These are phyloP conservation scores for Globisporangium spinosum DNA, from an alignment of 352 stramenopile genomes.

Conservation along the genomic window DNA sequence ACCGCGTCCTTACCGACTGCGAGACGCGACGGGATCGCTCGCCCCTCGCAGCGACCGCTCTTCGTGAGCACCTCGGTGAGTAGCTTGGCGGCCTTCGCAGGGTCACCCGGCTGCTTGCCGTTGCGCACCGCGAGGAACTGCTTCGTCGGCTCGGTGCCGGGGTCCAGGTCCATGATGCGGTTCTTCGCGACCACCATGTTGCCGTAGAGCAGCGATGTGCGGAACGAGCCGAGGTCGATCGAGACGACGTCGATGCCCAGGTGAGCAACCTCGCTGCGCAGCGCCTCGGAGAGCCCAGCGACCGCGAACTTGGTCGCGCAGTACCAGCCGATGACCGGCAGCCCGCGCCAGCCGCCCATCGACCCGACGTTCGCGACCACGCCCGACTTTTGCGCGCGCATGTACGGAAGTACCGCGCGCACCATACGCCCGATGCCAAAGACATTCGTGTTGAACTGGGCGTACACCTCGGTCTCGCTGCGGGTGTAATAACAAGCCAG, in stretches of 20 bases:
- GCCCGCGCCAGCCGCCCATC: constrained; percentile 25
- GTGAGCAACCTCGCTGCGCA: constrained; percentile 28
- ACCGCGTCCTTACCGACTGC: constrained; percentile 27
- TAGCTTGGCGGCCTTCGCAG: constrained; percentile 24
- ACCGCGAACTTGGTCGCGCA: constrained; percentile 38
- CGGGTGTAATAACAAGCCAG: neutral
- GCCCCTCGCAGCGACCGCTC: constrained; percentile 31
- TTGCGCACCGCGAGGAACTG: constrained; percentile 24
- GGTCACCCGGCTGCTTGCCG: constrained; percentile 36
- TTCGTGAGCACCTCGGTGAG: constrained; percentile 38
- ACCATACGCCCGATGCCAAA: constrained; percentile 33
- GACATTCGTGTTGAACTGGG: constrained; percentile 40
- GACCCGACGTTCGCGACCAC: constrained; percentile 38
- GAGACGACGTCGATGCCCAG: constrained; percentile 37
- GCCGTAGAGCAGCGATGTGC: constrained; percentile 25
- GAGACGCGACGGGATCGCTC: constrained; percentile 26
- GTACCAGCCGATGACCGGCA: constrained; percentile 33
- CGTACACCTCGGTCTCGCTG: constrained; percentile 24
- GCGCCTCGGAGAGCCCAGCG: constrained; percentile 26
- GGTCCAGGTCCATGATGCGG: constrained; percentile 26
- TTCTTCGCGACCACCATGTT: constrained; percentile 25
- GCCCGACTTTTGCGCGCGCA: constrained; percentile 28
- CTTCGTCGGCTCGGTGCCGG: constrained; percentile 21
- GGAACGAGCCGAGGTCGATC: constrained; percentile 36
- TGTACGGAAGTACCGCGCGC: constrained; percentile 30